Evolutionary conservation across 768 basidiomycete genomes (phyloP).

Genomic region (Lactarius hatsudake): DNA sequence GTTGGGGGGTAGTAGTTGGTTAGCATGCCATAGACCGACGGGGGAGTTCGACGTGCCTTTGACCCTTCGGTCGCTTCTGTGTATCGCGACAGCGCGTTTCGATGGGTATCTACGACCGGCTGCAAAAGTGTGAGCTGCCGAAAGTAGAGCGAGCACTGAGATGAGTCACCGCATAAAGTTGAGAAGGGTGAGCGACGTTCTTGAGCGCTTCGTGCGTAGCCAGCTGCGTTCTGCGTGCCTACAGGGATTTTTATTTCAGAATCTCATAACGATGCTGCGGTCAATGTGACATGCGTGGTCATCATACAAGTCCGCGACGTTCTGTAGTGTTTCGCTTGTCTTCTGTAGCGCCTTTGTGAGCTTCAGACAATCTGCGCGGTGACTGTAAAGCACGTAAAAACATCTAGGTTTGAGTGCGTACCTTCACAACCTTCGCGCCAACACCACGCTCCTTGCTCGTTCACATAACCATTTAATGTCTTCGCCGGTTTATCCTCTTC

Average conservation of each 20-base stretch:
- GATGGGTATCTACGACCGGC: conserved; percentile 75
- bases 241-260: conserved; percentile 19
- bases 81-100: conserved; percentile 64
- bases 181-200: conserved; percentile 70
- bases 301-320: conserved; percentile 74
- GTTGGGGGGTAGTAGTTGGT: neutral
- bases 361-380: conserved; percentile 60
- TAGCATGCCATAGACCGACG: neutral
- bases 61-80: conserved; percentile 46
- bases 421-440: conserved; percentile 79
- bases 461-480: conserved; percentile 56
- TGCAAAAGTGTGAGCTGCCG: conserved; percentile 30
- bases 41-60: conserved; percentile 31
- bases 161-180: conserved; percentile 58
- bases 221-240: conserved; percentile 75
- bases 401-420: conserved; percentile 31
- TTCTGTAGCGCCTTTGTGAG: conserved; percentile 78
- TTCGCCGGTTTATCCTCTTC: conserved; percentile 22
- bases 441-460: conserved; percentile 79
- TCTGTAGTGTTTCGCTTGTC: conserved; percentile 68
- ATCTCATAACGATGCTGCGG: neutral
- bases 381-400: neutral
- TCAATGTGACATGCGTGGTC: conserved; percentile 56
- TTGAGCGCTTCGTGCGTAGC: conserved; percentile 75
- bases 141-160: neutral